Base-by-base conservation (phyloP, 2,329 filamentous ascomycete species). In the Bimuria novae-zelandiae region DNA sequence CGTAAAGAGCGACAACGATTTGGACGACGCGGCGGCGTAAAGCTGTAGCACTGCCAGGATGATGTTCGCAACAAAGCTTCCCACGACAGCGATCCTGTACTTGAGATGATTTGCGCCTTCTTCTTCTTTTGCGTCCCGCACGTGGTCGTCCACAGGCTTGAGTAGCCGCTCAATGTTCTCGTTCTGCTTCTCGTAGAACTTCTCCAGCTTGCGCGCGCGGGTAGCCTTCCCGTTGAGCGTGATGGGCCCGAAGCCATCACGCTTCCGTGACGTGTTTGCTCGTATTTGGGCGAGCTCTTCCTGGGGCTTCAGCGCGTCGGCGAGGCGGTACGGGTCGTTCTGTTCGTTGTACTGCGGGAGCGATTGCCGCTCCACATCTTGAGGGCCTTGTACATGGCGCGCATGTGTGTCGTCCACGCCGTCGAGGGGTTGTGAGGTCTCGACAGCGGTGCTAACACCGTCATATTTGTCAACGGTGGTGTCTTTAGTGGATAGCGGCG, bases 1-100 rank as follows among this genome's bases (percentile, higher is more conserved):
- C 14, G 94, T 97, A 78, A 97, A 97, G 41, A 99, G 85, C 4
- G 93, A 96, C 30, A 97, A 83, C n/a, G 92, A 97, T 41, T 89
- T 86, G 0, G 92, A 96, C 0, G 89, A 85, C 40, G 90, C 83
- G 56, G 94, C 94, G 37, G 88, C 94, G 71, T 95, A 99, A 32
- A 97, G 79, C 75, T 99, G 94, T 16, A 99, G 80, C 3, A 81
- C 81, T 0, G 92, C 86, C 5, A 99, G 82, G 23, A 89, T 57
- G 51, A 97, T 73, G 66, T 97, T 97, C 54, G 92, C 93, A 1
- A 77, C 84, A 63, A 97, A 90, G 32, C 79, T 84, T 21, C 84
- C 86, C 49, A 83, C 80, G 42, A 88, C 84, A 5, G 86, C 86
- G 55, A 89, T 89, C 64, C 84, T 83, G 75, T 83, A 87, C 67